phyloP scores from a whole-genome alignment of 2,329 filamentous ascomycete species.

The Alternaria ethzedia region DNA sequence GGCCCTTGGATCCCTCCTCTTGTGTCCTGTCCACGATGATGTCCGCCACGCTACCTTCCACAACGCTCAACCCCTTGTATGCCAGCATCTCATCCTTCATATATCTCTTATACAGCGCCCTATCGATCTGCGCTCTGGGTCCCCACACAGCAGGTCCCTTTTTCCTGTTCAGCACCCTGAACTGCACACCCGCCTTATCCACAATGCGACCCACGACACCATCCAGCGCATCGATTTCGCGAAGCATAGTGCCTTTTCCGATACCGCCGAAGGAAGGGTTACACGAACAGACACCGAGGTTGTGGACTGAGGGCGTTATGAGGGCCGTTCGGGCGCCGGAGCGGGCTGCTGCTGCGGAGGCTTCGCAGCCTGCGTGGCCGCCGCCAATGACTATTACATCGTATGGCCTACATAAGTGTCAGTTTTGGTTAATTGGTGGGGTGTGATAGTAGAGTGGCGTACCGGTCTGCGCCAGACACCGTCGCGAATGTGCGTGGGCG shows the following conservation, averaged over 20 bases:
- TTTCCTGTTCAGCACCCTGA: conserved; percentile 82
- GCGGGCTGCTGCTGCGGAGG: conserved; percentile 87
- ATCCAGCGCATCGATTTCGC: conserved; percentile 93
- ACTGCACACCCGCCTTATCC: conserved; percentile 94
- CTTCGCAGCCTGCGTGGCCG: conserved; percentile 94
- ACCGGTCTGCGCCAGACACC: conserved; percentile 48
- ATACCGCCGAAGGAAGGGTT: conserved; percentile 99
- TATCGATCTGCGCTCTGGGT: conserved; percentile 93
- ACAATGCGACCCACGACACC: conserved; percentile 87
- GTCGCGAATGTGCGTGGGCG: conserved; percentile 53
- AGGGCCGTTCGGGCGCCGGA: conserved; percentile 87
- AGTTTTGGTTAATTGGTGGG: conserved; percentile 11
- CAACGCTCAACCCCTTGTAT: conserved; percentile 80
- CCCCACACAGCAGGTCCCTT: conserved; percentile 98
- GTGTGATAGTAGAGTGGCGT: not conserved
- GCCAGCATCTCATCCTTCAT: conserved; percentile 85
- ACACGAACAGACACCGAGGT: conserved; percentile 93
- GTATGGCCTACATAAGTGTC: conserved; percentile 64
- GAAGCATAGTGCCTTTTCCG: conserved; percentile 93
- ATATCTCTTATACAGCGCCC: conserved; percentile 83
- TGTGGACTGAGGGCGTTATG: conserved; percentile 84
- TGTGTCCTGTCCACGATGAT: conserved; percentile 74
- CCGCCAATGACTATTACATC: conserved; percentile 97
- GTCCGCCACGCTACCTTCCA: conserved; percentile 89
- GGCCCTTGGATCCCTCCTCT: conserved; percentile 52